Evolutionary conservation across 148 eudicot genomes (phyloP).

Genomic region (Polygonum aviculare): DNA sequence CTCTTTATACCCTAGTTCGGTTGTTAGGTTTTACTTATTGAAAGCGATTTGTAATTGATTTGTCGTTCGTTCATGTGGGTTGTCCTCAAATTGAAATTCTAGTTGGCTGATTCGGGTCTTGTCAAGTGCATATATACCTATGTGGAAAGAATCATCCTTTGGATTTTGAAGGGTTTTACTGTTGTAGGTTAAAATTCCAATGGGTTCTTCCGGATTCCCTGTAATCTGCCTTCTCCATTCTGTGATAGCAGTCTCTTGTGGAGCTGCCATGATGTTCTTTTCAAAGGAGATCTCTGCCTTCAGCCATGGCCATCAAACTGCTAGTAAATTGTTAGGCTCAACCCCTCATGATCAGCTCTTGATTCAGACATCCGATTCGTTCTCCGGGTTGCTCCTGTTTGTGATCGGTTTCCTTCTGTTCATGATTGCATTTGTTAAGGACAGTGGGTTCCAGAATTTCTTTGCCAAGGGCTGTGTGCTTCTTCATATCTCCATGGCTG

Average conservation of each 20-base stretch:
- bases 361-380: slow-evolving; percentile 49
- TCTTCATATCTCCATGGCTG: slow-evolving; percentile 49
- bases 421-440: slow-evolving; percentile 66
- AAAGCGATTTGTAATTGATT: background rate
- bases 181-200: background rate
- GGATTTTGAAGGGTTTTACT: background rate
- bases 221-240: slow-evolving; percentile 53
- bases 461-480: slow-evolving; percentile 65
- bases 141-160: background rate
- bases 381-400: slow-evolving; percentile 46
- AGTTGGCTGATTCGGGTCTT: background rate
- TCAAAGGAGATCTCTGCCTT: slow-evolving; percentile 39
- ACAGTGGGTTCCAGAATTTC: slow-evolving; percentile 48
- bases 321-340: slow-evolving; percentile 42
- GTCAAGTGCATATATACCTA: background rate
- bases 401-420: slow-evolving; percentile 45
- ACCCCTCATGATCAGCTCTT: slow-evolving; percentile 49
- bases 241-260: slow-evolving; percentile 30
- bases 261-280: slow-evolving; percentile 48
- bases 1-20: background rate
- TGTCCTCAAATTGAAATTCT: background rate
- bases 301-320: slow-evolving; percentile 50
- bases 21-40: background rate
- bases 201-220: slow-evolving; percentile 28
- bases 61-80: background rate